Evolutionary conservation across 345 rosid species (phyloP).

Genomic region (Camelina hispida): DNA sequence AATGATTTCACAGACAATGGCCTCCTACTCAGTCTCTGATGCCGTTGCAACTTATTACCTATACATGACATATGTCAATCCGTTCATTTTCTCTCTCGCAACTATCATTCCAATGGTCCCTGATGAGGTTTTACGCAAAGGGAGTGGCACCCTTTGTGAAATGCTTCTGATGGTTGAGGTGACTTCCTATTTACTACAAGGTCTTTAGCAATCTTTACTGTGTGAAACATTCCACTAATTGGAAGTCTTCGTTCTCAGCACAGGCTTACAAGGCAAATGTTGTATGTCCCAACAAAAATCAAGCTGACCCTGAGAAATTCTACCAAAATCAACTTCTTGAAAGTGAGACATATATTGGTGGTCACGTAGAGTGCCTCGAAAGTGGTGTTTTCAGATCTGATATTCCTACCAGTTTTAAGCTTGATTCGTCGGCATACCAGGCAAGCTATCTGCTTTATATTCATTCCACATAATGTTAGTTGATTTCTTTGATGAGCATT

Average conservation of each 20-base stretch:
- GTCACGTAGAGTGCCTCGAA: conserved; percentile 98
- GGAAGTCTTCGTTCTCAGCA: conserved; percentile 26
- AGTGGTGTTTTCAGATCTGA: conserved; percentile 99
- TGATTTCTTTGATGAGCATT: conserved; percentile 6
- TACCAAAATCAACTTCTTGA: conserved; percentile 82
- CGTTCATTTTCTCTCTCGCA: conserved; percentile 95
- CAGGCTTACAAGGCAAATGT: conserved; percentile 95
- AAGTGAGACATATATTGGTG: conserved; percentile 98
- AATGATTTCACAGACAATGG: conserved; percentile 83
- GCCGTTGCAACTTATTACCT: conserved; percentile 95
- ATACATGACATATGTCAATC: conserved; percentile 97
- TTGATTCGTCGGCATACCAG: conserved; percentile 76
- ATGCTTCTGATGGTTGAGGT: conserved; percentile 99
- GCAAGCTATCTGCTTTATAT: conserved; percentile 51
- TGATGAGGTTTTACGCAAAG: conserved; percentile 98
- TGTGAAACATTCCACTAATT: conserved; percentile 35
- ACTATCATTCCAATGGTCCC: conserved; percentile 99
- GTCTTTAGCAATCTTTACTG: conserved; percentile 27
- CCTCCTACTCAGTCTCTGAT: conserved; percentile 98
- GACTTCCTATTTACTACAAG: conserved; percentile 37
- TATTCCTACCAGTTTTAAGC: conserved; percentile 90
- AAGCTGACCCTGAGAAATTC: conserved; percentile 89
- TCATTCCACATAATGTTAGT: conserved; percentile 20
- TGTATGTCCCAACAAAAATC: conserved; percentile 97
- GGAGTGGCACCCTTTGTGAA: conserved; percentile 99